Percentiles rank a stretch among this genome's conserved stretches.
Conservation (phyloP, 768 basidiomycete genomes). For the Pleurotus eryngii region DNA sequence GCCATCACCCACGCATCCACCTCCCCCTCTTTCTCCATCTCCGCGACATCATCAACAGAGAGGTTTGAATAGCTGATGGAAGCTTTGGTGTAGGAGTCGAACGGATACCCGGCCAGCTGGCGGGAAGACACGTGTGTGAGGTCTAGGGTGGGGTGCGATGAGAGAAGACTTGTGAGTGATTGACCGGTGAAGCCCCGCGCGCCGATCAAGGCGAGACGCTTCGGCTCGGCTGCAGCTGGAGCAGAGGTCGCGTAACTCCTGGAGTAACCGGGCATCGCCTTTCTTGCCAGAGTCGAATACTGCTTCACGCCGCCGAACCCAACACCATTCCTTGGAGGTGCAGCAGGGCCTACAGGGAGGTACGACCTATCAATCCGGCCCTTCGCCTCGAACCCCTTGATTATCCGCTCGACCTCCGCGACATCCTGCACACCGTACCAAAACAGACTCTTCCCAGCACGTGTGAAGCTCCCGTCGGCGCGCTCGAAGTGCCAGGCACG, state of each 20-base stretch:
- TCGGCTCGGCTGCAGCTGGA: conserved; percentile 46
- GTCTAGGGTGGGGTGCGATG: conserved; percentile 82
- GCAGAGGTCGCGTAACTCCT: conserved; percentile 36
- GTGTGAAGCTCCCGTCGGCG: conserved; percentile 95
- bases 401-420: conserved; percentile 83
- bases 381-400: conserved; percentile 71
- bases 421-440: conserved; percentile 97
- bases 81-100: conserved; percentile 80
- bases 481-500: conserved; percentile 98
- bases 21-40: conserved; percentile 84
- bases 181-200: conserved; percentile 96
- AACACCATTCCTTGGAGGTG: conserved; percentile 46
- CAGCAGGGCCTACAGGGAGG: conserved; percentile 81
- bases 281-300: conserved; percentile 58
- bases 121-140: conserved; percentile 97
- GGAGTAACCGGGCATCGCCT: conserved; percentile 34
- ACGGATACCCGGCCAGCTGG: conserved; percentile 78
- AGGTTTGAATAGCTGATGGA: conserved; percentile 78
- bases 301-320: conserved; percentile 41
- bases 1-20: conserved; percentile 99
- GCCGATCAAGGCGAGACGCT: conserved; percentile 91
- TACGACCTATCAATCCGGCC: conserved; percentile 85
- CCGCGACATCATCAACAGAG: conserved; percentile 71
- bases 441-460: conserved; percentile 91
- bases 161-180: conserved; percentile 82